Base-by-base conservation (phyloP, 1,139 yeast species). In the Waltiozyma sp. region DNA sequence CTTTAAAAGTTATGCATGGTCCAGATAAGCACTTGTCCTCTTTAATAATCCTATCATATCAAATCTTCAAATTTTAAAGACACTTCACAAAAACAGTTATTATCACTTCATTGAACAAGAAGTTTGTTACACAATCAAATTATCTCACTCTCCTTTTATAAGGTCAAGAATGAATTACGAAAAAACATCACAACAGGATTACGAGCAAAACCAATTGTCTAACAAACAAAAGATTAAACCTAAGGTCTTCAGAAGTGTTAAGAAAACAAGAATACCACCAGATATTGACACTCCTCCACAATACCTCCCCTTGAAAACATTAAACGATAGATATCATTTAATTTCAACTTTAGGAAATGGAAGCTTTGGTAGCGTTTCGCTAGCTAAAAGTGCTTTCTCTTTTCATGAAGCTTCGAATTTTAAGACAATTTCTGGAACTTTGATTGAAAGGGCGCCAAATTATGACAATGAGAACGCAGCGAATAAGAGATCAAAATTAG, bases 321-420 rank as follows among this genome's bases (percentile, higher is more conserved):
- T 71, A 44, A 56, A 58, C 11, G 60, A 62, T 3, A 65, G 75
- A 43, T 84, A 79, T 57, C 72, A 68, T 44, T 51, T 68, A 5
- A 65, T 82, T 11, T 68, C 73, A 41, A 68, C 66, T 41, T 63
- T 85, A 46, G 95, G 95, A 0, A 73, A 72, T 47, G 95, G 95
- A 1, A 79, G 89, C 42, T 85, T 85, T 67, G 95, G 95, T 0
- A 65, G 73, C 2, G 94, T 85, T 1, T 65, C 72, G 8, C 64
- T 82, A 49, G 91, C 87, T 3, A 77, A 77, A 55, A 65, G 66
- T 13, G 51, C 50, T 9, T 46, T 47, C 7, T 39, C 49, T 41
- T 49, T 59, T 21, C 40, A 44, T 39, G 56, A 60, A 37, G 31
- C 53, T 7, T 37, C 45, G 18, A 43, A 45, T 18, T 47, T 55